Base-by-base conservation (phyloP, 23 red algal species). In the Gracilaria gracilis region DNA sequence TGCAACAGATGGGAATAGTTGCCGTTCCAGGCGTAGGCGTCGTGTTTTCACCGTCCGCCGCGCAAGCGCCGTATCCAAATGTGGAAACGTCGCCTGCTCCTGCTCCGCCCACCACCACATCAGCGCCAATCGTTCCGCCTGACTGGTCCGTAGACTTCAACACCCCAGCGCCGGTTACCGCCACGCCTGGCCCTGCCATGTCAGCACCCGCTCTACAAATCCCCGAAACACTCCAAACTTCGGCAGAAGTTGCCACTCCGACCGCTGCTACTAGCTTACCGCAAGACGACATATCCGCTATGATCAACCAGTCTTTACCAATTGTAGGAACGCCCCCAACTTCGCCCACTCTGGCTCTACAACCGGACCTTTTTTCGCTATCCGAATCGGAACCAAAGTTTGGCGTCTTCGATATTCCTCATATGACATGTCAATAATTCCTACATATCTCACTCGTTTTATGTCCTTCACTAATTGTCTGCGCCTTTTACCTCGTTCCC, bases 401-500 rank as follows among this genome's bases (percentile, higher is more conserved):
- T n/a, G 69, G 69, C n/a, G 69, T 75, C n/a, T 75, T 75, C 39
- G 69, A 75, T 46, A 75, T 75, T 46, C 69, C 69, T 23, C 69
- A 75, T 36, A 75, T 75, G 69, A 75, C 69, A 75, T 75, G 69
- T 75, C 69, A 75, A 75, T 75, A 75, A 75, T 75, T 47, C 69
- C 69, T 47, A 47, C 39, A 44, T 44, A 75, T 47, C 65, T 75
- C 69, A 75, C 69, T 75, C 69, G 36, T 75, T 75, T 44, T 40
- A 19, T 65, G 32, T 47, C 36, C 35, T 46, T 75, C 35, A 75
- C 69, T 75, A 75, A 75, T 75, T 75, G 69, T 21, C 69, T 44
- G 29, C 69, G 69, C 39, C 20, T 75, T 65, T 65, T 65, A 65
- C 61, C 3, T 25, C 61, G 61, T 65, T 12, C 32, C 25, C 69